Evolutionary conservation across 192 early-diverging fungal species (phyloP).

Genomic region (Podila minutissima): DNA sequence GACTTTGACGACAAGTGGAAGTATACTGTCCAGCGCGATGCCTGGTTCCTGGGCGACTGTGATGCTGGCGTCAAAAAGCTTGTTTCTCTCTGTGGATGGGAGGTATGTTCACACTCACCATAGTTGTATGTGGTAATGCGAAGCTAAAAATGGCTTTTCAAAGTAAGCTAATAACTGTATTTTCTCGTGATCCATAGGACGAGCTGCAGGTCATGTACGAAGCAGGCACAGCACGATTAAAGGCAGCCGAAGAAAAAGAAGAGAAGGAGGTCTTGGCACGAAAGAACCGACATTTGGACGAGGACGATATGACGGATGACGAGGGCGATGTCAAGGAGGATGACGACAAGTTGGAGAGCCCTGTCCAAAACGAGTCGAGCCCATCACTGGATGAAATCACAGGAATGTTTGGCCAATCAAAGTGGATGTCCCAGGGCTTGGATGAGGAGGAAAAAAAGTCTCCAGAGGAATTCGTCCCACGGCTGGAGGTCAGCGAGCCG

Average conservation of each 20-base stretch:
- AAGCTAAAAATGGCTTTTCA: background rate
- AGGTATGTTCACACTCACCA: constrained; percentile 40
- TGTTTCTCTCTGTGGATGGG: constrained; percentile 80
- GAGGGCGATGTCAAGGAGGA: constrained; percentile 29
- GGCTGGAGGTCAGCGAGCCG: no score
- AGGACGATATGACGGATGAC: constrained; percentile 12
- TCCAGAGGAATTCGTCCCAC: no score
- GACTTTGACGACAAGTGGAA: constrained; percentile 81
- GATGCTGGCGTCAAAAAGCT: constrained; percentile 79
- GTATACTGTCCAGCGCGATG: constrained; percentile 76
- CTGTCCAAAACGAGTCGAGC: background rate
- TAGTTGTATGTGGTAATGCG: background rate
- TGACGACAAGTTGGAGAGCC: background rate
- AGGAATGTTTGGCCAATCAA: background rate
- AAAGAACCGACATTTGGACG: background rate
- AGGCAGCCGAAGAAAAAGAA: constrained; percentile 11
- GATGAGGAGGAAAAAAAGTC: no score
- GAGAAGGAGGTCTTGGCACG: background rate
- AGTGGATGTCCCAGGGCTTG: background rate
- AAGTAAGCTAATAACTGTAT: background rate
- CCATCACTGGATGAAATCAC: constrained; percentile 28
- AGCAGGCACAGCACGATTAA: constrained; percentile 15
- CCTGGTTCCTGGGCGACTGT: constrained; percentile 82
- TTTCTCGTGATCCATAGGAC: constrained; percentile 9
- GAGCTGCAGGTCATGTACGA: constrained; percentile 49